Conservation (phyloP, 148 eudicot genomes). For the Selenicereus undatus region DNA sequence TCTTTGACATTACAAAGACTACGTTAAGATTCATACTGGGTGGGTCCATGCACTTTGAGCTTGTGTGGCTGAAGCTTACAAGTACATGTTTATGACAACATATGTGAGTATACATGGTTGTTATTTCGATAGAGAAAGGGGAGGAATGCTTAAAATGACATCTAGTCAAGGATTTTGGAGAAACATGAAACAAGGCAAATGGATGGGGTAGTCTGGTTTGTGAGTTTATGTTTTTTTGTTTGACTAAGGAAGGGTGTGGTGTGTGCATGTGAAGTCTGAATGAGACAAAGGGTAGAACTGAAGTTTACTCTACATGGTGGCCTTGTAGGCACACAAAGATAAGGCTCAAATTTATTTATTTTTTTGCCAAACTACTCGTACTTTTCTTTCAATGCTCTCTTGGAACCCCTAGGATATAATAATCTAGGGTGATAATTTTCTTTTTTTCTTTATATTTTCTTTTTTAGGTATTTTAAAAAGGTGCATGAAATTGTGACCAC, state of each 20-base stretch:
- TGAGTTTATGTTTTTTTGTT: not conserved
- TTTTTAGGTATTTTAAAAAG: not conserved
- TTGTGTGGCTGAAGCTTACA: too few relatives aligned
- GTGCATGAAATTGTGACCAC: not conserved
- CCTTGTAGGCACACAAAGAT: not conserved
- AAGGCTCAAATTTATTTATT: too few relatives aligned
- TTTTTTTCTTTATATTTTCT: not conserved
- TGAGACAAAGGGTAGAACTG: not conserved
- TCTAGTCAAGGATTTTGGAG: not conserved
- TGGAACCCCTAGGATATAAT: not conserved
- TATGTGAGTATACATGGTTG: too few relatives aligned
- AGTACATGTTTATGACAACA: too few relatives aligned
- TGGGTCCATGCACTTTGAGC: too few relatives aligned
- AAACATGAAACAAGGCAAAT: not conserved
- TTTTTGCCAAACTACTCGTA: not conserved
- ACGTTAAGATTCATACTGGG: too few relatives aligned
- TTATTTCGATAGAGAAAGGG: not conserved
- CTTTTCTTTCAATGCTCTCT: not conserved
- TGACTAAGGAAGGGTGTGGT: not conserved
- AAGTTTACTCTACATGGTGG: not conserved
- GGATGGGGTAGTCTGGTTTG: not conserved
- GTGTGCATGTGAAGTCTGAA: slow-evolving; percentile 1
- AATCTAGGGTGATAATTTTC: not conserved
- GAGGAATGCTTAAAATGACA: not conserved
- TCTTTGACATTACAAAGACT: too few relatives aligned